Evolutionary conservation across 1,139 yeast species (phyloP).

Genomic region (Candida anutae): DNA sequence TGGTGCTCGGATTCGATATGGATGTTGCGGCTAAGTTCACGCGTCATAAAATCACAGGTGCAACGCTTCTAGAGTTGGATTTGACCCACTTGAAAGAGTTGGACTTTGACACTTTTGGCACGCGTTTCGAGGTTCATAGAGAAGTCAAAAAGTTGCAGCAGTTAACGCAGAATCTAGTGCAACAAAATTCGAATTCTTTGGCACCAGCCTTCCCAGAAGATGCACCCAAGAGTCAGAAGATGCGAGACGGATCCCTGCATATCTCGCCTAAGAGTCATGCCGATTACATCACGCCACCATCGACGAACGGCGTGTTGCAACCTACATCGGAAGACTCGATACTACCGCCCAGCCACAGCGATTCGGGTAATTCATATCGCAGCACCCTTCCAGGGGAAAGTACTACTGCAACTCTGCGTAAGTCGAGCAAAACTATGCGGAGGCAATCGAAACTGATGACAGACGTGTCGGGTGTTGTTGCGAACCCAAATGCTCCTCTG

Average conservation of each 20-base stretch:
- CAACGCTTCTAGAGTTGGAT: constrained; percentile 77
- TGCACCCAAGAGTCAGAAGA: neutral
- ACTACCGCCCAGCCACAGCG: neutral
- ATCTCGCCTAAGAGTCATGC: too few species aligned
- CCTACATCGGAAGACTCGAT: neutral
- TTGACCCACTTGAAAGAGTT: constrained; percentile 81
- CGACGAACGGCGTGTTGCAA: too few species aligned
- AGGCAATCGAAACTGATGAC: constrained; percentile 49
- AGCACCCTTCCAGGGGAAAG: too few species aligned
- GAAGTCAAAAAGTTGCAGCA: constrained; percentile 69
- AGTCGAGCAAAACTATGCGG: constrained; percentile 12
- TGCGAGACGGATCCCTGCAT: too few species aligned
- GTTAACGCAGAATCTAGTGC: constrained; percentile 10
- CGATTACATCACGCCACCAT: too few species aligned
- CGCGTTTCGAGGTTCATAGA: constrained; percentile 84
- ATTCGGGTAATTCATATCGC: neutral
- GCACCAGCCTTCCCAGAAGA: neutral
- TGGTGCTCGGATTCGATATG: constrained; percentile 62
- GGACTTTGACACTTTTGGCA: constrained; percentile 89
- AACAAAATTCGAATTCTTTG: neutral
- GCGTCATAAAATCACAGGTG: constrained; percentile 83
- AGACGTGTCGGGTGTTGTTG: too few species aligned
- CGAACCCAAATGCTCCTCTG: constrained; percentile 25
- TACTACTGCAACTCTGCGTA: neutral
- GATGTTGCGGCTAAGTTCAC: constrained; percentile 72